phyloP scores from a whole-genome alignment of 129 eudicot genomes.

The Solidago caesia region DNA sequence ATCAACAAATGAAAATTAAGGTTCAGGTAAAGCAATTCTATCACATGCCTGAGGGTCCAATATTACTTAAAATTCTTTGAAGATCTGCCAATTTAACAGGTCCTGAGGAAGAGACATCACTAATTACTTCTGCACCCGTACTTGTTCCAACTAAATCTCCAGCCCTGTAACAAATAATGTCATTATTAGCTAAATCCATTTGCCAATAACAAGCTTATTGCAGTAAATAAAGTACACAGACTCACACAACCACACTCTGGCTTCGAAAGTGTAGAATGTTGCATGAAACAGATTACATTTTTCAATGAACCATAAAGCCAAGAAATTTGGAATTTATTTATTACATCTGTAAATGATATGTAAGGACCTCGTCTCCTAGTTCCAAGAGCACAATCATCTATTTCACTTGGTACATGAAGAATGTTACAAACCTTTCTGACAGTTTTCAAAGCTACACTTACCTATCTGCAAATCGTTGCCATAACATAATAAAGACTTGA shows the following conservation, averaged over 20 bases:
- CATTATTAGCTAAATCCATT: background rate
- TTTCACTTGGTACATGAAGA: conserved; percentile 1
- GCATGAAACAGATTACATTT: background rate
- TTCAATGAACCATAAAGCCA: background rate
- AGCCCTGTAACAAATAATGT: conserved; percentile 51
- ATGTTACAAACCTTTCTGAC: background rate
- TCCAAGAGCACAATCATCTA: background rate
- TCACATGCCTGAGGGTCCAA: conserved; percentile 69
- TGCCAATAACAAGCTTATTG: background rate
- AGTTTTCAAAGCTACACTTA: background rate
- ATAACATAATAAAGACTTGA: background rate
- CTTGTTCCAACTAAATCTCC: conserved; percentile 85
- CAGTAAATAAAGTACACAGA: background rate
- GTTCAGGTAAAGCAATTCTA: background rate
- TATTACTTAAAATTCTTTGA: conserved; percentile 85
- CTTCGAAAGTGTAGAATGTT: background rate
- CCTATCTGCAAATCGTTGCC: background rate
- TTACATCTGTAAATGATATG: no score
- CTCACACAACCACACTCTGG: background rate
- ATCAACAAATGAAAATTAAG: background rate
- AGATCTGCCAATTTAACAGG: conserved; percentile 92
- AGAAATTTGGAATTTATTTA: no score
- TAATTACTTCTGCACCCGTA: conserved; percentile 66
- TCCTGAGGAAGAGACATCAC: conserved; percentile 94
- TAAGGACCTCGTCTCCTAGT: no score